A percentile compares a stretch with the other conserved stretches of the same genome.
Conservation (phyloP, 2,329 filamentous ascomycete species). For the Fusarium pilosicola region DNA sequence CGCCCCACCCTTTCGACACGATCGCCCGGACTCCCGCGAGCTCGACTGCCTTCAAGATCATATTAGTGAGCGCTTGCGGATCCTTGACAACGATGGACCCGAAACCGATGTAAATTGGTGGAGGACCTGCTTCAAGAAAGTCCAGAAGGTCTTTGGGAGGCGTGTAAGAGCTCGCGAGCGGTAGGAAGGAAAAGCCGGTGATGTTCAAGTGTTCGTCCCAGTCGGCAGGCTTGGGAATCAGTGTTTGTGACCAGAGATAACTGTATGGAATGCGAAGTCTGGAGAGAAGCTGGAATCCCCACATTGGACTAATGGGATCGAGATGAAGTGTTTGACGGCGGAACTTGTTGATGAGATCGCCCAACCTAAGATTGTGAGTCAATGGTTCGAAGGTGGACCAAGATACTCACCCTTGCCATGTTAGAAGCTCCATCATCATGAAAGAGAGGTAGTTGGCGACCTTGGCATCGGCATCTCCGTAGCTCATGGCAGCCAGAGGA, state of each 20-base stretch:
- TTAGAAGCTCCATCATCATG: slow-evolving; percentile 73
- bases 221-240: slow-evolving; percentile 73
- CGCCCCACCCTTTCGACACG: slow-evolving; percentile 73
- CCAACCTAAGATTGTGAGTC: slow-evolving; percentile 53
- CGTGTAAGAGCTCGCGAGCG: slow-evolving; percentile 61
- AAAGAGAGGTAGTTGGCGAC: slow-evolving; percentile 41
- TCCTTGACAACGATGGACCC: slow-evolving; percentile 74
- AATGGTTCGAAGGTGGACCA: not conserved
- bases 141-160: slow-evolving; percentile 63
- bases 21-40: slow-evolving; percentile 67
- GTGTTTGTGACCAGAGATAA: slow-evolving; percentile 75
- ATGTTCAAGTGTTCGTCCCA: slow-evolving; percentile 70
- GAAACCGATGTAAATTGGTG: slow-evolving; percentile 74
- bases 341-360: slow-evolving; percentile 78
- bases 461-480: slow-evolving; percentile 37
- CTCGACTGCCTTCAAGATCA: slow-evolving; percentile 69
- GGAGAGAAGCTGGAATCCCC: slow-evolving; percentile 71
- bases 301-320: slow-evolving; percentile 72
- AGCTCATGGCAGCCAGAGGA: slow-evolving; percentile 51
- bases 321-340: slow-evolving; percentile 69
- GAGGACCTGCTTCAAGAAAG: slow-evolving; percentile 66
- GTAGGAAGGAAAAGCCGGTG: slow-evolving; percentile 71
- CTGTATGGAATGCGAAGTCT: slow-evolving; percentile 72
- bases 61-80: slow-evolving; percentile 64
- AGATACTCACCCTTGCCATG: slow-evolving; percentile 71